These are phyloP conservation scores for Ceratocystis colombiana DNA, from an alignment of 2,329 filamentous ascomycete species.

Conservation along the genomic window DNA sequence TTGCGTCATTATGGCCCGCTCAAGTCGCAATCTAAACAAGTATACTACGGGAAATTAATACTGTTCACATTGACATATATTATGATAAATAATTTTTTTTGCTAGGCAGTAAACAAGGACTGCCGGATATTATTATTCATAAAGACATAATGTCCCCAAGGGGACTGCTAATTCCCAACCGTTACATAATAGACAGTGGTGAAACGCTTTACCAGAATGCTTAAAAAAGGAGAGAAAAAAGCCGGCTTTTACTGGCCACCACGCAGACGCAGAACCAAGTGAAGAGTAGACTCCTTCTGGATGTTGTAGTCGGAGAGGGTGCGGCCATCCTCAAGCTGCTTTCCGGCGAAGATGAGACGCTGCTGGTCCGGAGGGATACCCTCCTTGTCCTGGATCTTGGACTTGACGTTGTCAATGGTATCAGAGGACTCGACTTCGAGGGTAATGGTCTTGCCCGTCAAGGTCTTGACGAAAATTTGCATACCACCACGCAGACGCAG, in stretches of 20 bases:
- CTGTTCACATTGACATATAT: background rate
- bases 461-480: slow-evolving; percentile 80
- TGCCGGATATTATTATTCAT: slow-evolving; percentile 22
- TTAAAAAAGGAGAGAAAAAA: background rate
- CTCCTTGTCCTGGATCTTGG: slow-evolving; percentile 87
- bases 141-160: slow-evolving; percentile 17
- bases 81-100: background rate
- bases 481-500: slow-evolving; percentile 83
- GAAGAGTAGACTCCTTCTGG: slow-evolving; percentile 78
- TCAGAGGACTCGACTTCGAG: slow-evolving; percentile 81
- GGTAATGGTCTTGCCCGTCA: slow-evolving; percentile 90
- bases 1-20: background rate
- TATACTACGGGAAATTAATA: background rate
- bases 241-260: slow-evolving; percentile 42
- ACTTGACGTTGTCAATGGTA: slow-evolving; percentile 90
- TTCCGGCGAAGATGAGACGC: slow-evolving; percentile 84
- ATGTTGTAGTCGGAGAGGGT: slow-evolving; percentile 95
- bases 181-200: background rate
- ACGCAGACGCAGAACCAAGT: slow-evolving; percentile 69
- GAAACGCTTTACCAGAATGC: background rate
- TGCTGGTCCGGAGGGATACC: slow-evolving; percentile 93
- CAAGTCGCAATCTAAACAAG: background rate
- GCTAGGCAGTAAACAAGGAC: background rate
- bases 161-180: slow-evolving; percentile 16
- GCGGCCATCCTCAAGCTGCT: slow-evolving; percentile 86